A percentile compares a stretch with the other conserved stretches of the same genome.
These are phyloP conservation scores for Massarina eburnea DNA, from an alignment of 2,329 filamentous ascomycete genomes.

Conservation along the genomic window DNA sequence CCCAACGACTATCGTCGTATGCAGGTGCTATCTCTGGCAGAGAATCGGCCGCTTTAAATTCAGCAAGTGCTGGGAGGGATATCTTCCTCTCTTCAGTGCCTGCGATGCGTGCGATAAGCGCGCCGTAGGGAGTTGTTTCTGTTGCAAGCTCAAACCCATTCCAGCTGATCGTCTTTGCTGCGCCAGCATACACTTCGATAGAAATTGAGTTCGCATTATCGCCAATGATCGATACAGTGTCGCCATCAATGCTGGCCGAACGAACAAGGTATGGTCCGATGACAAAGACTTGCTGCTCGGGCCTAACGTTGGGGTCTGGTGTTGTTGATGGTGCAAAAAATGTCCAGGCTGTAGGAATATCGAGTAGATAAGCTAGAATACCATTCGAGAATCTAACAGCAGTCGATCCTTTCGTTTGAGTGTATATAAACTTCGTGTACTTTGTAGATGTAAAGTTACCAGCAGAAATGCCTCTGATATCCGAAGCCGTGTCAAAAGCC, in stretches of 20 bases:
- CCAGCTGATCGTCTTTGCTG: slow-evolving; percentile 39
- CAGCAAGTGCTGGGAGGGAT: slow-evolving; percentile 47
- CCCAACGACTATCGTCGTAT: slow-evolving; percentile 58
- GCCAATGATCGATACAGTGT: slow-evolving; percentile 52
- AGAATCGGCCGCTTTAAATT: slow-evolving; percentile 55
- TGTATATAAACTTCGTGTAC: slow-evolving; percentile 47
- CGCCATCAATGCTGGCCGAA: slow-evolving; percentile 43
- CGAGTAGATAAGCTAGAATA: slow-evolving; percentile 55
- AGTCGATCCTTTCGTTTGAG: slow-evolving; percentile 50
- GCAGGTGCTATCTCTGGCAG: slow-evolving; percentile 50
- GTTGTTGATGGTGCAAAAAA: slow-evolving; percentile 58
- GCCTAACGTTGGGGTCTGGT: slow-evolving; percentile 46
- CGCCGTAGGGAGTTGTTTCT: slow-evolving; percentile 47
- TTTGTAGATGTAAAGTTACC: slow-evolving; percentile 7
- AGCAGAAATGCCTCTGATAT: slow-evolving; percentile 31
- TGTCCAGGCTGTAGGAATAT: slow-evolving; percentile 56
- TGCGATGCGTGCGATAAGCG: slow-evolving; percentile 44
- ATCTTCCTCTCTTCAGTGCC: slow-evolving; percentile 46
- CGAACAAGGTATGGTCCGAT: slow-evolving; percentile 38
- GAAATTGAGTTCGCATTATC: slow-evolving; percentile 46
- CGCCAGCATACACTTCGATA: slow-evolving; percentile 45
- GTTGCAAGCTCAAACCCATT: slow-evolving; percentile 50
- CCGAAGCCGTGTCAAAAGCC: slow-evolving; percentile 43
- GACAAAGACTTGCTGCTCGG: slow-evolving; percentile 48
- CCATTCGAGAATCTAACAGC: slow-evolving; percentile 54